Conservation (phyloP, 208 protist genomes). For the Vickermania ingenoplastis region DNA sequence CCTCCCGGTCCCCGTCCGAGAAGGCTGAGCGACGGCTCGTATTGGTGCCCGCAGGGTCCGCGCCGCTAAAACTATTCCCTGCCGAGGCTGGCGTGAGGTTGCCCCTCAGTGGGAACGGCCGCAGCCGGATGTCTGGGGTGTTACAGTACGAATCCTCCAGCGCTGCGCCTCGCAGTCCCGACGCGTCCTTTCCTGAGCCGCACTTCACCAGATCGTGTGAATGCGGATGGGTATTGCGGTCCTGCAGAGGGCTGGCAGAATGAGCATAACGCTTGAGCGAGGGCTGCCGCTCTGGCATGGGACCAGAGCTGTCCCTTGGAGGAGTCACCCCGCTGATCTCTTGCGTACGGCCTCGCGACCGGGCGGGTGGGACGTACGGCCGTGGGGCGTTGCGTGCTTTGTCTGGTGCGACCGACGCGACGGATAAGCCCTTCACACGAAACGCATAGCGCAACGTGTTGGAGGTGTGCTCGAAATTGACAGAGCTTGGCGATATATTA, state of each 20-base stretch:
- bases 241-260: neutral
- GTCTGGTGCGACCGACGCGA: slow-evolving; percentile 39
- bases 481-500: slow-evolving; percentile 81
- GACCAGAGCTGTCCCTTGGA: neutral
- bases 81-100: neutral
- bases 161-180: neutral
- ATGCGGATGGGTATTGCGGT: neutral
- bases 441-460: slow-evolving; percentile 98
- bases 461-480: slow-evolving; percentile 91
- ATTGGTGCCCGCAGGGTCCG: neutral
- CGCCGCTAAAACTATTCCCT: neutral
- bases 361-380: slow-evolving; percentile 3
- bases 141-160: neutral
- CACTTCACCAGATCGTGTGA: too few relatives aligned
- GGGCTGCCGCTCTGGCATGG: neutral
- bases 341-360: slow-evolving; percentile 1
- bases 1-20: slow-evolving; percentile 3
- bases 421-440: slow-evolving; percentile 77
- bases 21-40: neutral
- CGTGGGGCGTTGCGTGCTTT: slow-evolving; percentile 61
- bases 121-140: neutral
- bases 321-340: neutral
- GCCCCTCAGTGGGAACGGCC: neutral
- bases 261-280: neutral
- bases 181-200: neutral